Evolutionary conservation across 495 filamentous ascomycete species (phyloP).

Genomic region (Elasticomyces elasticus): DNA sequence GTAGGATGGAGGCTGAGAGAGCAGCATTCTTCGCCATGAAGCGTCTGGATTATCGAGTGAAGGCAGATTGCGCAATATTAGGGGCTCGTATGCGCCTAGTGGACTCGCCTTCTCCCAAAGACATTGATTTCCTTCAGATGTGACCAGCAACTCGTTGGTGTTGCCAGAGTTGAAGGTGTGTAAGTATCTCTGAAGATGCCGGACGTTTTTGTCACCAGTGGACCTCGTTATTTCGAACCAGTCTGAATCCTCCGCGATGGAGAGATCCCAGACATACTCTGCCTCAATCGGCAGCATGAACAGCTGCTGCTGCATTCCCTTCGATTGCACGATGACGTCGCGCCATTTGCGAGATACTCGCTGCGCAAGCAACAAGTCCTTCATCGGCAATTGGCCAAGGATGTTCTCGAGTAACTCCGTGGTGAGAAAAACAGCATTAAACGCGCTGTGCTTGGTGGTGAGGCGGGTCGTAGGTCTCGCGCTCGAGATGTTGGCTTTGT

Average conservation of each 20-base stretch:
- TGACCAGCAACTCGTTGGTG: too few species aligned
- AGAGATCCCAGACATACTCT: too few species aligned
- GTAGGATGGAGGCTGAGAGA: neutral
- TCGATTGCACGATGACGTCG: neutral
- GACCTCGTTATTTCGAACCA: too few species aligned
- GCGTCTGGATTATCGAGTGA: neutral
- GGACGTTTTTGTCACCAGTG: too few species aligned
- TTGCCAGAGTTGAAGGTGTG: too few species aligned
- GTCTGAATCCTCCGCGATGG: too few species aligned
- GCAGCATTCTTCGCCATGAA: neutral
- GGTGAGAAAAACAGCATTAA: neutral
- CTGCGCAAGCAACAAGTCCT: conserved; percentile 7
- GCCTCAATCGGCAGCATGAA: conserved; percentile 5
- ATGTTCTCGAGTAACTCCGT: conserved; percentile 10
- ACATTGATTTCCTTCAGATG: too few species aligned
- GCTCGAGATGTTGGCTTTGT: neutral
- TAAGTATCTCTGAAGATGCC: too few species aligned
- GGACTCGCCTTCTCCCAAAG: too few species aligned
- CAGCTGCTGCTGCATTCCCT: neutral
- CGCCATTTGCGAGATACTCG: conserved; percentile 1
- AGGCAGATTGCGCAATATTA: neutral
- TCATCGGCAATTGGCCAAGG: neutral
- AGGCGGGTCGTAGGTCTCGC: neutral
- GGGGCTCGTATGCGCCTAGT: neutral
- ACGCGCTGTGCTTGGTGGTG: neutral